Percentiles rank a stretch among this genome's conserved stretches.
These are phyloP conservation scores for Colletotrichum caudatum DNA, from an alignment of 2,329 filamentous ascomycete species.

Conservation along the genomic window DNA sequence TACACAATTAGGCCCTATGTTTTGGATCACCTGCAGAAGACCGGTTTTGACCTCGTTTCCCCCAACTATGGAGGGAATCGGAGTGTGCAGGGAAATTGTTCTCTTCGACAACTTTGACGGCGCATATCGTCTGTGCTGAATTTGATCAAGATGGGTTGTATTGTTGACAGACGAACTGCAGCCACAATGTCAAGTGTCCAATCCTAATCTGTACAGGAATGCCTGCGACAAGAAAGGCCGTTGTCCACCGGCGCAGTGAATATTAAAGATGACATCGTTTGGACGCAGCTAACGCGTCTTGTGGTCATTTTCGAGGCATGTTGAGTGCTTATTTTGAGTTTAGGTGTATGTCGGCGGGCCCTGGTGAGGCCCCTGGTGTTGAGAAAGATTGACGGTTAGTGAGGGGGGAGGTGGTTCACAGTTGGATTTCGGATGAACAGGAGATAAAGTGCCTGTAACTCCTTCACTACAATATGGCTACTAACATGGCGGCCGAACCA, in stretches of 20 bases:
- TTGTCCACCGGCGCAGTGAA: no score
- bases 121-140: no score
- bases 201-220: no score
- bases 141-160: no score
- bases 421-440: not conserved
- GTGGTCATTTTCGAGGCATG: not conserved
- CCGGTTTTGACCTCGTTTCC: not conserved
- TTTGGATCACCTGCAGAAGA: slow-evolving; percentile 1
- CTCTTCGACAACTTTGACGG: not conserved
- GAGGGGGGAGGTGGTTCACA: not conserved
- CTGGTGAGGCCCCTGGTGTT: no score
- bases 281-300: not conserved
- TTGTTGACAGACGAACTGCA: no score
- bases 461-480: not conserved
- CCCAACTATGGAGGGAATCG: not conserved
- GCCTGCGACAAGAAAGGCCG: not conserved
- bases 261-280: no score
- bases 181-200: no score
- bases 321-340: not conserved
- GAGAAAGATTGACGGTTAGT: no score
- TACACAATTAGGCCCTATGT: not conserved
- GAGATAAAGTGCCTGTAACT: not conserved
- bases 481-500: not conserved
- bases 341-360: no score
- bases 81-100: no score